Evolutionary conservation across 2,329 filamentous ascomycete genomes (phyloP).

Genomic region (Thyridium curvatum): DNA sequence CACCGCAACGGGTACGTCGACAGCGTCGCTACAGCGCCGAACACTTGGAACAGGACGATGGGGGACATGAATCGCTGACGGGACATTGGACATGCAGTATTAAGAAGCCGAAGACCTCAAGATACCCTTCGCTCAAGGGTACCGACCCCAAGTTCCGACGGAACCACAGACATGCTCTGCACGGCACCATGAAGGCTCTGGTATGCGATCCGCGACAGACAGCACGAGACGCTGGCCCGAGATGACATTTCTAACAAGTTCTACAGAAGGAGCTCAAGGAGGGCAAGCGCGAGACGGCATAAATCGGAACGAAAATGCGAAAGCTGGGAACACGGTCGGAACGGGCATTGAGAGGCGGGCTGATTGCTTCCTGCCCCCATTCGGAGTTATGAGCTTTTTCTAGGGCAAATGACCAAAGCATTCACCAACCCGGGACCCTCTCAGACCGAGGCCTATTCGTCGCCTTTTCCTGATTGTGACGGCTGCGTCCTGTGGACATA

Average conservation of each 20-base stretch:
- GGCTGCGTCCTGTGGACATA: no score
- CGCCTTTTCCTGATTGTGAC: no score
- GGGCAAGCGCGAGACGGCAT: constrained; percentile 87
- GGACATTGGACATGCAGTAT: constrained; percentile 55
- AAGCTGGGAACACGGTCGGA: constrained; percentile 13
- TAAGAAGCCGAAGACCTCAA: constrained; percentile 99
- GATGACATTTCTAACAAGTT: constrained; percentile 17
- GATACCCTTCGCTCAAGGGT: constrained; percentile 98
- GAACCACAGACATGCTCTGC: constrained; percentile 99
- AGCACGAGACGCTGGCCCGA: constrained; percentile 1
- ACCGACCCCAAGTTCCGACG: constrained; percentile 99
- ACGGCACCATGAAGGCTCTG: constrained; percentile 97
- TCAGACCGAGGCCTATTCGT: no score
- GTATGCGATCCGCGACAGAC: constrained; percentile 45
- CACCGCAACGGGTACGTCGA: constrained; percentile 92
- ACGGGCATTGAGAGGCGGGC: not conserved
- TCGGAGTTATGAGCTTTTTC: no score
- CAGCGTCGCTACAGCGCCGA: constrained; percentile 5
- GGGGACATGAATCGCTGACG: constrained; percentile 1
- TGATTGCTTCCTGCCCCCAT: not conserved
- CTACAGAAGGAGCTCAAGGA: constrained; percentile 93
- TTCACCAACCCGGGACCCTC: no score
- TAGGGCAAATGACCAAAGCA: no score
- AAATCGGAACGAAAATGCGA: constrained; percentile 24
- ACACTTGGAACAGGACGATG: constrained; percentile 1